A percentile compares a stretch with the other conserved stretches of the same genome.
Evolutionary conservation across 176 grass and related monocot genomes (phyloP).

Genomic region (Areca catechu): DNA sequence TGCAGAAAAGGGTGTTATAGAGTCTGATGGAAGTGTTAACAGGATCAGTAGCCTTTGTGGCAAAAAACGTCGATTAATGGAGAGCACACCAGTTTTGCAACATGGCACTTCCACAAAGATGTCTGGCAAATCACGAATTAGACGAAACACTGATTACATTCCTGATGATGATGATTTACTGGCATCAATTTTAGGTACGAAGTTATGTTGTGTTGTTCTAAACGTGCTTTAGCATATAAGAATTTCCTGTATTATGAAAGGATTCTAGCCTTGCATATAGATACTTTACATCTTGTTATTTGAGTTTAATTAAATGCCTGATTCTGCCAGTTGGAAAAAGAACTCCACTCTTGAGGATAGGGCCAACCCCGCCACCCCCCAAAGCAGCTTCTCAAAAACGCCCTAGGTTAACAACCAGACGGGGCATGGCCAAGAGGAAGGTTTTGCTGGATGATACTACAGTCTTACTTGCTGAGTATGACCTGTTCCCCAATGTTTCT

Average conservation of each 20-base stretch:
- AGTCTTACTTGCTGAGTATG: slow-evolving; percentile 98
- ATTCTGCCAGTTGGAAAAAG: slow-evolving; percentile 65
- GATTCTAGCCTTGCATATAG: no score
- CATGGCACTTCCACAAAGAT: slow-evolving; percentile 61
- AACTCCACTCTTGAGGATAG: slow-evolving; percentile 64
- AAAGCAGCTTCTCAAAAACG: slow-evolving; percentile 64
- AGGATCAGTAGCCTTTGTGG: slow-evolving; percentile 62
- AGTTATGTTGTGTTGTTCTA: no score
- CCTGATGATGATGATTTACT: slow-evolving; percentile 80
- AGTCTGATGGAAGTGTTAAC: slow-evolving; percentile 84
- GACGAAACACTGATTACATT: slow-evolving; percentile 45
- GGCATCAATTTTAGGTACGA: slow-evolving; percentile 83
- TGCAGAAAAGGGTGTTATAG: slow-evolving; percentile 63
- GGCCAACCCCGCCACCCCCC: slow-evolving; percentile 40
- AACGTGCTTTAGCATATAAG: no score
- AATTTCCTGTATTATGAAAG: no score
- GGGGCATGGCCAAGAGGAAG: slow-evolving; percentile 56
- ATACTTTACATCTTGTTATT: slow-evolving; percentile 2
- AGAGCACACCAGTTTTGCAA: slow-evolving; percentile 47
- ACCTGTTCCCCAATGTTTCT: slow-evolving; percentile 20
- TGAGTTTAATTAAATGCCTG: slow-evolving; percentile 24
- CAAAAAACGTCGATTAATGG: slow-evolving; percentile 72
- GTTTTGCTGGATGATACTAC: slow-evolving; percentile 80
- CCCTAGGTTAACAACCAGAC: slow-evolving; percentile 48
- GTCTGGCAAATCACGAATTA: slow-evolving; percentile 43